Conservation (phyloP, 192 early-diverging fungal genomes). For the Coemansia sp. region DNA sequence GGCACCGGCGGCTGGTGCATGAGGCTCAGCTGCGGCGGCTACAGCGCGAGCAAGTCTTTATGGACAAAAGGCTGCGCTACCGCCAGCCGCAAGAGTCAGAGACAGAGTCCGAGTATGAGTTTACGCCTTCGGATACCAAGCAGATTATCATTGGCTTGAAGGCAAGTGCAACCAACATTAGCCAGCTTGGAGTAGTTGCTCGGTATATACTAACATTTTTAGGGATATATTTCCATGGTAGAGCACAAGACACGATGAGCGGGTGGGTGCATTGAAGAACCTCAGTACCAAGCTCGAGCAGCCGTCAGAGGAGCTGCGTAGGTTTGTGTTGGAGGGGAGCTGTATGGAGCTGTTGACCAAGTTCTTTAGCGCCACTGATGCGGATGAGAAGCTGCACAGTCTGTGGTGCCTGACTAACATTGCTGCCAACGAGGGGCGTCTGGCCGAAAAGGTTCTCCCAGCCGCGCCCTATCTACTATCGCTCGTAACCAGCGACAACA, state of each 20-base stretch:
- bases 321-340: constrained; percentile 37
- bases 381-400: constrained; percentile 58
- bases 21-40: constrained; percentile 62
- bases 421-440: constrained; percentile 25
- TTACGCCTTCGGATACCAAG: constrained; percentile 28
- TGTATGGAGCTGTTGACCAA: constrained; percentile 47
- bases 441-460: constrained; percentile 39
- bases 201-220: background rate
- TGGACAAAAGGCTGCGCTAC: constrained; percentile 63
- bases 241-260: constrained; percentile 30
- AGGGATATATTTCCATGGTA: constrained; percentile 1
- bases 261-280: constrained; percentile 37
- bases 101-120: constrained; percentile 51
- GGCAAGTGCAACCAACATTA: constrained; percentile 14
- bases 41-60: constrained; percentile 68
- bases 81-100: constrained; percentile 41
- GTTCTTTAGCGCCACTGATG: constrained; percentile 47
- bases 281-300: constrained; percentile 54
- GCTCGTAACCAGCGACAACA: constrained; percentile 49
- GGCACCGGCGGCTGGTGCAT: constrained; percentile 55
- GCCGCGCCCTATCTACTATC: constrained; percentile 55
- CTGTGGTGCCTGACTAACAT: constrained; percentile 65
- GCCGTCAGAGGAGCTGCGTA: constrained; percentile 50
- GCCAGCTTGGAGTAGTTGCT: background rate
- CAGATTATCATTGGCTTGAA: constrained; percentile 22